These are phyloP conservation scores for Pyrrhoderma noxium DNA, from an alignment of 1,284 basidiomycete species.

Conservation along the genomic window DNA sequence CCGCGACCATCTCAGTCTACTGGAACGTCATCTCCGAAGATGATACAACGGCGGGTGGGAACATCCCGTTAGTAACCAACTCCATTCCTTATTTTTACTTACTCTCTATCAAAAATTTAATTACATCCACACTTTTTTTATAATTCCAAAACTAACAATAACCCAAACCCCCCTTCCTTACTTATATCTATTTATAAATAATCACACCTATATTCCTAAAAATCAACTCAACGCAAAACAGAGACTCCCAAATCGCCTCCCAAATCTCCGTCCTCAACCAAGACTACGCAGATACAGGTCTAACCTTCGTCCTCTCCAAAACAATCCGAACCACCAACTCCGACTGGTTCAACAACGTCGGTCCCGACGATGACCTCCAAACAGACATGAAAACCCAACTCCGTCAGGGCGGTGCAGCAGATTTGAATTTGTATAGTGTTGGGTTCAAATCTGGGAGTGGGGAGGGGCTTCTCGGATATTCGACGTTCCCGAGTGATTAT, in stretches of 20 bases:
- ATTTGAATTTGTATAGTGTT: slow-evolving; percentile 48
- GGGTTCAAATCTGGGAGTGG: slow-evolving; percentile 32
- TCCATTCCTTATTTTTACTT: neutral
- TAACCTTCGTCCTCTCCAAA: slow-evolving; percentile 37
- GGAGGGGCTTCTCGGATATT: slow-evolving; percentile 40
- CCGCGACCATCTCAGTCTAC: slow-evolving; percentile 35
- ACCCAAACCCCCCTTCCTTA: too few relatives aligned
- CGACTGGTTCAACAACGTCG: slow-evolving; percentile 42
- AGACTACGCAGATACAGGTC: slow-evolving; percentile 36
- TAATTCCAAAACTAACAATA: too few relatives aligned
- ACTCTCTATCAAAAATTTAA: too few relatives aligned
- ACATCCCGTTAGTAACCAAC: slow-evolving; percentile 36
- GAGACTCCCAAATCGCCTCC: slow-evolving; percentile 31
- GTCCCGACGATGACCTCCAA: slow-evolving; percentile 34
- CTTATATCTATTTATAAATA: too few relatives aligned
- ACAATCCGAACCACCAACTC: slow-evolving; percentile 38
- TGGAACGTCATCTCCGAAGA: slow-evolving; percentile 42
- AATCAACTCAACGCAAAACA: too few relatives aligned
- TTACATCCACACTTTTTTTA: too few relatives aligned
- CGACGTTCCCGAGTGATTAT: slow-evolving; percentile 43
- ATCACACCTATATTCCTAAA: too few relatives aligned
- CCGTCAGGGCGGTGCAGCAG: slow-evolving; percentile 34
- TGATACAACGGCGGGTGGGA: slow-evolving; percentile 34
- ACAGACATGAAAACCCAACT: slow-evolving; percentile 44
- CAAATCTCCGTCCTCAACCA: slow-evolving; percentile 44